Base-by-base conservation (phyloP, 495 filamentous ascomycete species). In the Daldinia loculata region DNA sequence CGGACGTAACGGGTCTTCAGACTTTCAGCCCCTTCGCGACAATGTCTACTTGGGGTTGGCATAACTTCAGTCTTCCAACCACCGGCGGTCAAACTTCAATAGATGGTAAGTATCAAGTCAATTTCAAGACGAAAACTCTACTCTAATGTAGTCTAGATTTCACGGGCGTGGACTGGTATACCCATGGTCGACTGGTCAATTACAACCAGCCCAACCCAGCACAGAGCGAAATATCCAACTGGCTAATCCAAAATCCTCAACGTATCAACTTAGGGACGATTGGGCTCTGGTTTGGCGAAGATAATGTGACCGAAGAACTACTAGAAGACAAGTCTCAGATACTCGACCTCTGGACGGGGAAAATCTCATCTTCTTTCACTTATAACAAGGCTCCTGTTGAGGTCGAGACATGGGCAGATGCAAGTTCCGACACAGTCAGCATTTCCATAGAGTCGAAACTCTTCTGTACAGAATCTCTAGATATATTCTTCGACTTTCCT, bases 21-120 rank as follows among this genome's bases (percentile, higher is more conserved):
- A 89, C 86, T 17, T 89, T 89, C 77, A 82, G 85, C 67, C 85
- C 87, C 15, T 88, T 87, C 71, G 84, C 80, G 45, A 88, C 81
- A 6, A 78, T 89, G 64, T 86, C 83, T 2, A 83, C 82, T 6
- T 87, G 83, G 84, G 83, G 84, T 7, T 88, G 85, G 85, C 85
- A 88, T 78, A 88, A 88, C 70, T 84, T 84, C 67, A 85, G 83
- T 22, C 72, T 87, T 34, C 85, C 85, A 3, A 83, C 79, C 15
- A 82, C 80, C 0, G 63, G 66, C 14, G 74, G 75, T 9, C 82
- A 83, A 55, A 82, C 79, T 3, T 79, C 76, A 8, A 61, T 80
- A 9, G 69, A 78, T 32, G 80, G 78, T 81, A 61, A 34, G 75
- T 66, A n/a, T 6, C n/a, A 9, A 64, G n/a, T 38, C 14, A 59